Evolutionary conservation across 225 moss, liverwort and hornwort species (phyloP).

Genomic region (Straminergon stramineum): DNA sequence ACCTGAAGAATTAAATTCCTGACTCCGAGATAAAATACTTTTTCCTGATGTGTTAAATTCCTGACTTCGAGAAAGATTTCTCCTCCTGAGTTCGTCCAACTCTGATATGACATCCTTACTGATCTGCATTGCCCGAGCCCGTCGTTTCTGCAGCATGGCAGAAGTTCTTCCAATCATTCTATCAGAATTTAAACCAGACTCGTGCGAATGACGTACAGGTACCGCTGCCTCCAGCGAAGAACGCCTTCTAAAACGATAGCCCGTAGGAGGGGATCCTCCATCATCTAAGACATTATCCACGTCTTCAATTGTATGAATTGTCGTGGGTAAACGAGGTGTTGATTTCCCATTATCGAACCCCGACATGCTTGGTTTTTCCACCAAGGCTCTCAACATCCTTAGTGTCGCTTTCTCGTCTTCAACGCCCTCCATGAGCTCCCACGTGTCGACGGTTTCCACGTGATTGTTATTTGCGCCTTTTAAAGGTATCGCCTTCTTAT

Average conservation of each 20-base stretch:
- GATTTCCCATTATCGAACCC: not conserved
- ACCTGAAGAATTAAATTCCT: conserved; percentile 1
- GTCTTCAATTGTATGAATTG: conserved; percentile 39
- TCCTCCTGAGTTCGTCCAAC: conserved; percentile 17
- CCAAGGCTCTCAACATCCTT: conserved; percentile 1
- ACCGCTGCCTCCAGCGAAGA: conserved; percentile 6
- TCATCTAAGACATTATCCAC: conserved; percentile 20
- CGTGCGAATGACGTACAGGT: not conserved
- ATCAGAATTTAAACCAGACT: not conserved
- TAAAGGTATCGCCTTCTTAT: not conserved
- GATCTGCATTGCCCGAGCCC: conserved; percentile 21
- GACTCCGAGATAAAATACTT: conserved; percentile 6
- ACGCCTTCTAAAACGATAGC: conserved; percentile 1
- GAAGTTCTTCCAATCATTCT: not conserved
- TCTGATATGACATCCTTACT: conserved; percentile 20
- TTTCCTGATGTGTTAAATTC: not conserved
- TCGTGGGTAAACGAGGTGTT: conserved; percentile 4
- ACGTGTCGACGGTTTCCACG: conserved; percentile 21
- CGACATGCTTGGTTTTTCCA: not conserved
- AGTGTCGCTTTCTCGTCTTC: conserved; percentile 26
- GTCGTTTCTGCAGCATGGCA: conserved; percentile 21
- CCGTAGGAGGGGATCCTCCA: not conserved
- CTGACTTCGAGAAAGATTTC: conserved; percentile 25
- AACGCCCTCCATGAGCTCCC: conserved; percentile 36
- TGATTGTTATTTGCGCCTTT: not conserved